Conservation (phyloP, 2,329 filamentous ascomycete species). For the Fusarium piperis region DNA sequence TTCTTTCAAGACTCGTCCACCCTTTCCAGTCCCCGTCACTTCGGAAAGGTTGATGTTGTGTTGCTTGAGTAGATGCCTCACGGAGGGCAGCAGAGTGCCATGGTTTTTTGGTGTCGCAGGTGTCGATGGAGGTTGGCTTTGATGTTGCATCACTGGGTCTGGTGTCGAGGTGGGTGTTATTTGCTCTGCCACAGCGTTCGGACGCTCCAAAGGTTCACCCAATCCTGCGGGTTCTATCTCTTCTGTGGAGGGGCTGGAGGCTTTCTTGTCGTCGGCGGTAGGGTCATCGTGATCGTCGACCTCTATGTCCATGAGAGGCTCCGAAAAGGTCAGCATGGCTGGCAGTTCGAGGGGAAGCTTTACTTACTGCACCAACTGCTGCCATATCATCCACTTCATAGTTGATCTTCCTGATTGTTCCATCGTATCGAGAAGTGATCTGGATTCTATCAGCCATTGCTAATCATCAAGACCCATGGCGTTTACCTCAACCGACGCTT, state of each 20-base stretch:
- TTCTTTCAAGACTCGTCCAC: slow-evolving; percentile 6
- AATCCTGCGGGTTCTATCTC: not conserved
- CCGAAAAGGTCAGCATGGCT: not conserved
- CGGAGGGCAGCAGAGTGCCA: not conserved
- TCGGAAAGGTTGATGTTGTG: not conserved
- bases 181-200: not conserved
- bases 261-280: not conserved
- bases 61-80: slow-evolving; percentile 7
- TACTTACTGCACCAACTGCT: slow-evolving; percentile 6
- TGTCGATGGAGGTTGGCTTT: not conserved
- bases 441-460: not conserved
- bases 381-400: slow-evolving; percentile 9
- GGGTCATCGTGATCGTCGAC: not conserved
- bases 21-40: slow-evolving; percentile 4
- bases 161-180: not conserved
- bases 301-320: slow-evolving; percentile 16
- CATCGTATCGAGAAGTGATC: slow-evolving; percentile 19
- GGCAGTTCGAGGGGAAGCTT: not conserved
- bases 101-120: not conserved
- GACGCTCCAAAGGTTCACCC: not conserved
- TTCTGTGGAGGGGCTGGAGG: not conserved
- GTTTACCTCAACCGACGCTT: slow-evolving; percentile 17
- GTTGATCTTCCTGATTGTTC: slow-evolving; percentile 1
- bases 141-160: not conserved
- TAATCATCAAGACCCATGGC: not conserved